These are phyloP conservation scores for Neurospora sp. DNA, from an alignment of 495 filamentous ascomycete genomes.

Conservation along the genomic window DNA sequence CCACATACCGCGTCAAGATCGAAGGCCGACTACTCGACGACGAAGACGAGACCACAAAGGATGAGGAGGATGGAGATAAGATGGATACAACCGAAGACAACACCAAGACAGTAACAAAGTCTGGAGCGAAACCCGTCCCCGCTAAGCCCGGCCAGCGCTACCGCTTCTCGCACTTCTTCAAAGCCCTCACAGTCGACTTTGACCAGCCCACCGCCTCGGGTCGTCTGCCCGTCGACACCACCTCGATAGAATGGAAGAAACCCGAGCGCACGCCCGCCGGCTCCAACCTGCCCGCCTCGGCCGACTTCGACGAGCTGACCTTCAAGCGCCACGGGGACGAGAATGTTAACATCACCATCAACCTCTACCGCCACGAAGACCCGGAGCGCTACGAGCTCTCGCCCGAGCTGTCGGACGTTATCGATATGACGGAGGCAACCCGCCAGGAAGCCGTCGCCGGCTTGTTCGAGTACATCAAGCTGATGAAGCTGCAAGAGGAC, in stretches of 20 bases:
- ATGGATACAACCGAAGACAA: conserved; percentile 60
- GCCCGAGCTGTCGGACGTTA: conserved; percentile 63
- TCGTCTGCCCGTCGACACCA: conserved; percentile 46
- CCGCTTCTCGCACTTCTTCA: conserved; percentile 92
- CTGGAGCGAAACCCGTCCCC: conserved; percentile 16
- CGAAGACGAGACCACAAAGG: conserved; percentile 49
- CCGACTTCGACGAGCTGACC: conserved; percentile 83
- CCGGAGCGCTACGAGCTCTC: conserved; percentile 76
- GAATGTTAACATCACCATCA: conserved; percentile 84
- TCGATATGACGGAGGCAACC: conserved; percentile 81
- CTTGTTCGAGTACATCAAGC: conserved; percentile 89
- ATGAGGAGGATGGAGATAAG: conserved; percentile 44
- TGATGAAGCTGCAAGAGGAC: conserved; percentile 79
- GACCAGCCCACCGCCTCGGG: conserved; percentile 41
- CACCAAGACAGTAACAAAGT: conserved; percentile 21
- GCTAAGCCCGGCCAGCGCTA: conserved; percentile 38
- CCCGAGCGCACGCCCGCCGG: conserved; percentile 46
- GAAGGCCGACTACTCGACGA: conserved; percentile 84
- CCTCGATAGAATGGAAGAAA: conserved; percentile 63
- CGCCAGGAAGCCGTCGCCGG: conserved; percentile 77
- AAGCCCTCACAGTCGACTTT: conserved; percentile 78
- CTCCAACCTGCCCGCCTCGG: conserved; percentile 39
- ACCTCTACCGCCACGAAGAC: conserved; percentile 72
- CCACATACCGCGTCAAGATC: conserved; percentile 82
- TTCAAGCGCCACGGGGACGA: conserved; percentile 89